Evolutionary conservation across 148 eudicot genomes (phyloP).

Genomic region (Spergularia bocconei): DNA sequence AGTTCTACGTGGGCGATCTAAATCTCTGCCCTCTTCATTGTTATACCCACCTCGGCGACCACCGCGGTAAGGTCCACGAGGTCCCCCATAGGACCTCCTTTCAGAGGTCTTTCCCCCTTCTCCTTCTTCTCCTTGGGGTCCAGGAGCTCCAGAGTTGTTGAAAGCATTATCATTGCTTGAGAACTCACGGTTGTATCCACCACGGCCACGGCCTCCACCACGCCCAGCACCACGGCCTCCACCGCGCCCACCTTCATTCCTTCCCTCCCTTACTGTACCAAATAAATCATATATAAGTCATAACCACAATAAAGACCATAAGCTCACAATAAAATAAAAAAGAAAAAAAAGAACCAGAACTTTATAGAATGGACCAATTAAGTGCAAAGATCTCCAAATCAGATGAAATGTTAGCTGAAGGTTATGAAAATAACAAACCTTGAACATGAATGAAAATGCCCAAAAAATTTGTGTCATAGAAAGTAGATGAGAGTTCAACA

Average conservation of each 20-base stretch:
- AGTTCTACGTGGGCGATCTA: constrained; percentile 55
- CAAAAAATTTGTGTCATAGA: neutral
- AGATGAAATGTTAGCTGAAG: neutral
- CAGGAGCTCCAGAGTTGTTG: constrained; percentile 36
- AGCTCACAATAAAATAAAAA: no score
- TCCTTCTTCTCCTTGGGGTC: constrained; percentile 52
- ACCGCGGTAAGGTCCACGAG: constrained; percentile 65
- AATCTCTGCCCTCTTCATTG: constrained; percentile 64
- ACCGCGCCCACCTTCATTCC: constrained; percentile 53
- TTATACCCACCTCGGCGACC: constrained; percentile 64
- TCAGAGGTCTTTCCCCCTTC: constrained; percentile 48
- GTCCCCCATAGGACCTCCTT: constrained; percentile 61
- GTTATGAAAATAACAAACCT: no score
- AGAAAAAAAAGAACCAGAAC: neutral
- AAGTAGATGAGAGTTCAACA: neutral
- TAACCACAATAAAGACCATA: no score
- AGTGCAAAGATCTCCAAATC: neutral
- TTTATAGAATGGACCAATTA: neutral
- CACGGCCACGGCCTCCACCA: constrained; percentile 53
- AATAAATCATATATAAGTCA: neutral
- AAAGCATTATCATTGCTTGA: constrained; percentile 47
- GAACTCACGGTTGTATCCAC: constrained; percentile 57
- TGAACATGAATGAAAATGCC: neutral
- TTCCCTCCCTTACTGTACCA: constrained; percentile 66
- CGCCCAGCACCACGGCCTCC: constrained; percentile 64